Evolutionary conservation across 2,329 filamentous ascomycete species (phyloP), one percentile per base, ranked within the genome.

Genomic region (Ophiosphaerella korrae): DNA sequence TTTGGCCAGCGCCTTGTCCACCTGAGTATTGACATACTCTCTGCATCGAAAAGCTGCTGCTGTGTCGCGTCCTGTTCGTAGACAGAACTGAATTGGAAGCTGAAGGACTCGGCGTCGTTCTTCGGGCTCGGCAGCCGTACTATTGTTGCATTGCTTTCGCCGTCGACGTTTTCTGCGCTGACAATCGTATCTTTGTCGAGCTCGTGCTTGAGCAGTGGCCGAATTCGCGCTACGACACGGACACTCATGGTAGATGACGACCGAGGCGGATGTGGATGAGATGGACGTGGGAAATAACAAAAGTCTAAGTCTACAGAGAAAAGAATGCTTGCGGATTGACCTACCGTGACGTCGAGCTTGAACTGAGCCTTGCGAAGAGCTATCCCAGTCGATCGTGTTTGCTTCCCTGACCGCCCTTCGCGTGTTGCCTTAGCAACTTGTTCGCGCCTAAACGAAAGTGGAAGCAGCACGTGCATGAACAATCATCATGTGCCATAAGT

Each of bases 101-200:
- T 92, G 75, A 92, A 97, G 68, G 92, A 89, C 75, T 97, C 93
- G 18, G 83, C 80, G 58, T 90, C 89, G 68, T 97, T 97, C 78
- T 94, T 96, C 0, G 93, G 92, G 70, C 92, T 97, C 3, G 93
- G 93, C 66, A 97, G 95, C 72, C 89, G 88, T 68, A 97, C 86
- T 26, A 95, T 77, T 23, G 83, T 84, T 16, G 85, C 81, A 58
- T 53, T 58, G 13, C 68, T 64, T 7, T 73, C 73, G 48, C 64
- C 66, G 18, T 69, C 66, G 23, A 69, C 53, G 9, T 87, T 61
- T 46, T 75, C 83, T 50, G 80, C 82, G 55, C 82, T 84, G 60
- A 97, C 88, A 63, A 97, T 96, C 53, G 90, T 83, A 77, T 97
- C 93, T 74, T 88, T 88, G 69, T 94, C 89, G 51, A 88, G 80